phyloP scores from a whole-genome alignment of 495 filamentous ascomycete species.

The Aspergillus campestris region DNA sequence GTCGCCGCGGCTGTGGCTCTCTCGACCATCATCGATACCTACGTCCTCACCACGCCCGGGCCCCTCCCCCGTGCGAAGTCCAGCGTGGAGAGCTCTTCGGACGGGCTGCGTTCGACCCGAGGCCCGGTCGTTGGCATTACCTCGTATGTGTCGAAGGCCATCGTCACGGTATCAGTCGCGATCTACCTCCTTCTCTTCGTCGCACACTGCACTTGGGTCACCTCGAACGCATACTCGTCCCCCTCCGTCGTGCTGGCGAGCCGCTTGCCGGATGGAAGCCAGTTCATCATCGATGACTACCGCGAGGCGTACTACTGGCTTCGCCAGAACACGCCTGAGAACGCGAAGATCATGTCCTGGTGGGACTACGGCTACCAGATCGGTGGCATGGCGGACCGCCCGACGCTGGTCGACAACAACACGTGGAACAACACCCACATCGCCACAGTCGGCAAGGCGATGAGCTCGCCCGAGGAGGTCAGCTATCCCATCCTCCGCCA shows the following conservation, averaged over 20 bases:
- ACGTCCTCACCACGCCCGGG: slow-evolving; percentile 50
- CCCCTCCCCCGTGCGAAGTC: slow-evolving; percentile 39
- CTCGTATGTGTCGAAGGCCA: slow-evolving; percentile 65
- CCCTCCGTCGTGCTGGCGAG: slow-evolving; percentile 96
- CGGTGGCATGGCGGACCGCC: slow-evolving; percentile 97
- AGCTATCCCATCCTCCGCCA: slow-evolving; percentile 97
- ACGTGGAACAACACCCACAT: slow-evolving; percentile 99
- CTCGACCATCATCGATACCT: slow-evolving; percentile 85
- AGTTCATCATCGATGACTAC: slow-evolving; percentile 99
- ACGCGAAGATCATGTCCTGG: slow-evolving; percentile 99
- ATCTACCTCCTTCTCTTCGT: slow-evolving; percentile 89
- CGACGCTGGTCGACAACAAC: slow-evolving; percentile 98
- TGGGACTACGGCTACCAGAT: slow-evolving; percentile 99
- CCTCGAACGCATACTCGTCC: slow-evolving; percentile 96
- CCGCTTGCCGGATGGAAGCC: slow-evolving; percentile 84
- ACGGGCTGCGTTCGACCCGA: slow-evolving; percentile 59
- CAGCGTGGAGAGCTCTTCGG: slow-evolving; percentile 37
- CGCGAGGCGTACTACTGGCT: slow-evolving; percentile 99
- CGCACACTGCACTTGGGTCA: slow-evolving; percentile 98
- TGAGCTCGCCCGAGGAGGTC: slow-evolving; percentile 95
- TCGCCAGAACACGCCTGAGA: slow-evolving; percentile 86
- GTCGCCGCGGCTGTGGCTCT: slow-evolving; percentile 85
- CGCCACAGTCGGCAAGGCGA: slow-evolving; percentile 97
- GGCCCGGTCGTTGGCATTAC: slow-evolving; percentile 77
- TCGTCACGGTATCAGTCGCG: slow-evolving; percentile 60